Base-by-base conservation (phyloP, 2,329 filamentous ascomycete species). In the Setomelanomma holmii region DNA sequence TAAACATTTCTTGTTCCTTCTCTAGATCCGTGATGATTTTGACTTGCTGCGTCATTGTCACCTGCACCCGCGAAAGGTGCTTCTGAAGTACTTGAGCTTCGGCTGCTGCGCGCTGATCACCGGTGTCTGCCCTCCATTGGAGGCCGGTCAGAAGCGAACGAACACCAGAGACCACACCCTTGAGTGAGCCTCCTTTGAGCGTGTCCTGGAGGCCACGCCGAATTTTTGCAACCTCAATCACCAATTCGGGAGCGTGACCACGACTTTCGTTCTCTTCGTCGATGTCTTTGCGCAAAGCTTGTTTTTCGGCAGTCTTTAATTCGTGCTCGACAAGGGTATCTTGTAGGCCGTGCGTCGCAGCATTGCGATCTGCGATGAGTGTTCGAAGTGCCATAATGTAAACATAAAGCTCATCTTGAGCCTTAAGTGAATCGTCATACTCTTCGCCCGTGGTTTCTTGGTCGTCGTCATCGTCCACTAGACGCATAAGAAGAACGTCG, bases 341-440 rank as follows among this genome's bases (percentile, higher is more conserved):
- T n/a, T 80, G 81, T 53, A 91, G 83, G 0, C 93, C 93, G 1
- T 88, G 89, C 14, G 97, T 80, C 22, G 87, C 85, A 57, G 89
- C 86, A 57, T 89, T 86, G 11, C 93, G 86, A 74, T 98, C 93
- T 5, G 90, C 88, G 50, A 95, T 84, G 41, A 89, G 81, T 0
- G 89, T 86, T 53, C 91, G 84, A 22, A 97, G 79, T 7, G 85
- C 87, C 68, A 92, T 87, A 51, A 96, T 89, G 67, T 96, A 96
- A 5, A 90, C 90, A 74, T 93, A 90, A 36, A 97, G 84, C 68
- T 96, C 87, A 55, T 97, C 93, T 75, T 98, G 93, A 40, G 88
- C 84, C 71, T 90, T 90, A 0, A 92, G 91, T 0, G 93, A 96
- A 24, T 90, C 85, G 61, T 91, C 89, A 57, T 96, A 95, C 71